Percentiles rank a stretch among this genome's conserved stretches.
These are phyloP conservation scores for Cryptosporidium baileyi DNA, from an alignment of 169 alveolate genomes.

Conservation along the genomic window DNA sequence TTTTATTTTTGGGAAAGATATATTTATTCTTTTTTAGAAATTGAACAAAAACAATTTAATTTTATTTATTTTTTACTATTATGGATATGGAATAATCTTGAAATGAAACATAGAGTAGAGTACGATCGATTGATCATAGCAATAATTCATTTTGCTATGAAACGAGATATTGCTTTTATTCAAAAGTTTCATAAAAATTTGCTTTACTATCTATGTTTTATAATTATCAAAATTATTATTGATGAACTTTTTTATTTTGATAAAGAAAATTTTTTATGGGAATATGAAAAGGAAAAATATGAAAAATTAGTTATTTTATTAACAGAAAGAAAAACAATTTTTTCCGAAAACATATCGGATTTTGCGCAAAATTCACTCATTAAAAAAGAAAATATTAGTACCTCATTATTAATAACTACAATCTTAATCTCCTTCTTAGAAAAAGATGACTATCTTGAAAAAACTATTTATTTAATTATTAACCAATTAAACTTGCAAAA, in stretches of 20 bases:
- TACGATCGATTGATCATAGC: constrained; percentile 12
- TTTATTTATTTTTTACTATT: constrained; percentile 16
- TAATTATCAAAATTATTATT: not conserved
- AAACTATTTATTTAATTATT: not conserved
- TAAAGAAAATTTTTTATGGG: not conserved
- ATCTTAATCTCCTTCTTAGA: not conserved
- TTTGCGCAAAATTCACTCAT: not conserved
- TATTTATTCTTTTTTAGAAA: not conserved
- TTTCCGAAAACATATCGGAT: not conserved
- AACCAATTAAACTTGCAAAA: not conserved
- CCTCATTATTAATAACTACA: not conserved
- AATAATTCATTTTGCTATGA: not conserved
- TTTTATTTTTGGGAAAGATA: constrained; percentile 46
- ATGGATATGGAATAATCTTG: constrained; percentile 17
- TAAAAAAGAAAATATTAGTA: not conserved
- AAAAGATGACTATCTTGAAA: not conserved
- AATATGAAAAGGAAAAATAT: constrained; percentile 8
- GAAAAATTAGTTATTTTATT: constrained; percentile 7
- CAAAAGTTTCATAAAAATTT: not conserved
- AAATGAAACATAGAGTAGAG: not conserved
- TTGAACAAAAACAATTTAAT: not conserved
- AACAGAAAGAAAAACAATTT: not conserved
- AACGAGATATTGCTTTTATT: not conserved
- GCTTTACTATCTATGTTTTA: not conserved
- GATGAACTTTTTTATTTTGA: not conserved